Conservation (phyloP, 495 filamentous ascomycete genomes). For the Tetracladium setigerum region DNA sequence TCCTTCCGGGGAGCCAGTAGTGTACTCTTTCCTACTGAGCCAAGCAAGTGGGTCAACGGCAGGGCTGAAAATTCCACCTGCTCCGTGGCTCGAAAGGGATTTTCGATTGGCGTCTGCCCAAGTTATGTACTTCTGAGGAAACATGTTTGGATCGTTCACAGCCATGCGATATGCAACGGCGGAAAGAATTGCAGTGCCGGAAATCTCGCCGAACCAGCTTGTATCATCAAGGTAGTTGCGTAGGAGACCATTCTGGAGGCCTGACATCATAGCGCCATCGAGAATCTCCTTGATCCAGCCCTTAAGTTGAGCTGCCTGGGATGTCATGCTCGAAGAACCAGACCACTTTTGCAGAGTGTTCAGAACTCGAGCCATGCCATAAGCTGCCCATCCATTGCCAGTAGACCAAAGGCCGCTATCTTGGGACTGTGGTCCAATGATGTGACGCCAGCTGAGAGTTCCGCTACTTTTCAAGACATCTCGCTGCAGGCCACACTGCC, state of each 20-base stretch:
- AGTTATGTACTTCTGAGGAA: conserved; percentile 29
- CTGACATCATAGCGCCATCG: conserved; percentile 37
- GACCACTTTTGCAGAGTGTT: conserved; percentile 36
- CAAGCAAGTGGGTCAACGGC: conserved; percentile 42
- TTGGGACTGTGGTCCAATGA: conserved; percentile 33
- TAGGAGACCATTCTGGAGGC: conserved; percentile 34
- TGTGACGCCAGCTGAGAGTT: conserved; percentile 36
- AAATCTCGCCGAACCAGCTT: conserved; percentile 43
- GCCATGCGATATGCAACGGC: conserved; percentile 40
- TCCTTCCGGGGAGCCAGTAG: conserved; percentile 35
- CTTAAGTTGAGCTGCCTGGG: conserved; percentile 26
- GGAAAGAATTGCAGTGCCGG: conserved; percentile 38
- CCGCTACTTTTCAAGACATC: conserved; percentile 29
- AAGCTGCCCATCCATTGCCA: conserved; percentile 44
- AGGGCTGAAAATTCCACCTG: conserved; percentile 32
- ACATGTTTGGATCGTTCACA: conserved; percentile 29
- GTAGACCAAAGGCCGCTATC: conserved; percentile 43
- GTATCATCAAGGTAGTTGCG: conserved; percentile 43
- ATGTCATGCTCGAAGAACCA: conserved; percentile 19
- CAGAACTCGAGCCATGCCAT: conserved; percentile 40
- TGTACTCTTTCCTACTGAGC: conserved; percentile 27
- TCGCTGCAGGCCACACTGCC: conserved; percentile 35
- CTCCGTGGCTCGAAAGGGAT: conserved; percentile 25
- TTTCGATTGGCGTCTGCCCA: conserved; percentile 39
- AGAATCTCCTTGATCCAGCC: conserved; percentile 36